Base-by-base conservation (phyloP, 2,329 filamentous ascomycete species). In the Beauveria varroae region DNA sequence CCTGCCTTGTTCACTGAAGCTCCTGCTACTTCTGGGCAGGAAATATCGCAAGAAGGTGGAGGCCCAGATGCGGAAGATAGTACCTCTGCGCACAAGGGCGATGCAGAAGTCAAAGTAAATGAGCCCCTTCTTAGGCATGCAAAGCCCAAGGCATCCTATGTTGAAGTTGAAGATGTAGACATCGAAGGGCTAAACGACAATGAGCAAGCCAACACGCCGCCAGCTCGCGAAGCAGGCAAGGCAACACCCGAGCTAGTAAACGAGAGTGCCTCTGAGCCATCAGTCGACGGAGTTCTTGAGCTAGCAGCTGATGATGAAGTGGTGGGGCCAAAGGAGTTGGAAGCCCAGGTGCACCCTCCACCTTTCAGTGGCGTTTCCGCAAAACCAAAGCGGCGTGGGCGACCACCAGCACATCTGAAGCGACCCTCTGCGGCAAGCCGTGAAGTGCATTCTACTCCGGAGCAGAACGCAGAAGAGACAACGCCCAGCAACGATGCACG, bases 111-210 rank as follows among this genome's bases (percentile, higher is more conserved):
- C 41, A 69, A 66, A 60, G 74, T 76, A 2, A 78, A 83, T 20
- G 73, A 79, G 37, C 81, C 81, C 24, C 70, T 73, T 12, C 71
- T 84, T 22, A 76, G 82, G 24, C 81, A 83, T 63, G 80, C 82
- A 9, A 81, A 78, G 64, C 81, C 82, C 6, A 77, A 71, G 65
- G 65, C 75, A 34, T 82, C 81, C 1, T 85, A 84, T 59, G 71
- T 78, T 3, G 81, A 83, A 54, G 68, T 74, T 1, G 79, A 80
- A 34, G 76, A 82, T 49, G 41, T 64, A 41, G 74, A 76, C 7
- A 60, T 68, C 9, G 75, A 75, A 24, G 71, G 73, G 8, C 4
- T 55, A 3, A 34, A 55, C 24, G 51, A 61, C 2, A 37, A 24
- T 37, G 57, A 52, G 26, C 43, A 24, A 22, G 43, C 12, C 37